phyloP scores from a whole-genome alignment of 148 eudicot species.

The Persicaria tinctoria region DNA sequence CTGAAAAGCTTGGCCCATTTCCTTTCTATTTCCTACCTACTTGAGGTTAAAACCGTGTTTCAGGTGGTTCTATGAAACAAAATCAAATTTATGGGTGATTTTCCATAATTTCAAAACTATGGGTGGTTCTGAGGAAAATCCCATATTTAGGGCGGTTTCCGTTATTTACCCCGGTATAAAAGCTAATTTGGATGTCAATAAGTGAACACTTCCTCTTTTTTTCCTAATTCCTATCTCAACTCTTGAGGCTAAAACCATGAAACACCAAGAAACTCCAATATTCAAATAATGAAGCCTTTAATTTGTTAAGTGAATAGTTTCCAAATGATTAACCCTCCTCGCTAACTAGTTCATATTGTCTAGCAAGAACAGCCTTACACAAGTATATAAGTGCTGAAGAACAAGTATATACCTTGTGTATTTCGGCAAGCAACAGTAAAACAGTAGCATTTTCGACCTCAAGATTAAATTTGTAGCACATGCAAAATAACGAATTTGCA shows the following conservation, averaged over 20 bases:
- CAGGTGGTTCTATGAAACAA: too few relatives aligned
- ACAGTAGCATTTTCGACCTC: conserved; percentile 80
- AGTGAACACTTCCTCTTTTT: background rate
- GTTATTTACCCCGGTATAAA: background rate
- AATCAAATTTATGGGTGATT: too few relatives aligned
- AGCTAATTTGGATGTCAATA: background rate
- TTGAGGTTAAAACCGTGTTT: background rate
- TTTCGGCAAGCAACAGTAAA: conserved; percentile 90
- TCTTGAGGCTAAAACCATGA: background rate
- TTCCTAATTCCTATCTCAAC: background rate
- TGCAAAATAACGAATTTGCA: conserved; percentile 79
- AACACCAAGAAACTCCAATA: background rate
- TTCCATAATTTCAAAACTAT: too few relatives aligned
- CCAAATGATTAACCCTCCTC: background rate
- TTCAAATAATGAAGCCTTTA: background rate
- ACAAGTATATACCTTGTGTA: conserved; percentile 62
- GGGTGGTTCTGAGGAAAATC: too few relatives aligned
- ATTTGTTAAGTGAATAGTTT: background rate
- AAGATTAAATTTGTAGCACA: conserved; percentile 84
- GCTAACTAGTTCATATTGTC: background rate
- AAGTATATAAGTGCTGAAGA: background rate
- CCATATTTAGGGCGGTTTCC: background rate
- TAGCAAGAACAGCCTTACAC: background rate
- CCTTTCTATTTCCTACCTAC: too few relatives aligned
- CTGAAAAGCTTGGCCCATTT: background rate